phyloP scores from a whole-genome alignment of 2,329 filamentous ascomycete species.

The Pestalotiopsis sp. region DNA sequence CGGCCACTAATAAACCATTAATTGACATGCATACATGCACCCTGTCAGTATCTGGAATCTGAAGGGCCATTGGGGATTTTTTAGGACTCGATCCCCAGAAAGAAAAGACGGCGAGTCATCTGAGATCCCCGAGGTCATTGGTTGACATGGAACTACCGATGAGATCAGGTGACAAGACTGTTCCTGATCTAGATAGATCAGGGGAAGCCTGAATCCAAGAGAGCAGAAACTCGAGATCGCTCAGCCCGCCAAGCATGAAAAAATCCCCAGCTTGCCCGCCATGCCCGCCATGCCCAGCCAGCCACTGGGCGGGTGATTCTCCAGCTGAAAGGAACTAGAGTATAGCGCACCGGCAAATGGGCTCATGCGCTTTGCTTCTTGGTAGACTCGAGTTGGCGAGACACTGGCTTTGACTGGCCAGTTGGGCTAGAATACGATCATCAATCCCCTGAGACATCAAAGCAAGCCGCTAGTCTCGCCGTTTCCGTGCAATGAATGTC shows the following conservation, averaged over 20 bases:
- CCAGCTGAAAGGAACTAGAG: not conserved
- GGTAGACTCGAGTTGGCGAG: not conserved
- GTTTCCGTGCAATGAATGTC: not conserved
- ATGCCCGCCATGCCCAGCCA: not conserved
- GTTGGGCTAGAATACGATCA: not conserved
- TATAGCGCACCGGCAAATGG: not conserved
- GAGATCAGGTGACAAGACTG: not conserved
- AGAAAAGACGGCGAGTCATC: not conserved
- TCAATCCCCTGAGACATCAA: not conserved
- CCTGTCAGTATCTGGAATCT: no score
- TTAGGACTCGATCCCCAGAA: no score
- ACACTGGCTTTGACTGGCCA: not conserved
- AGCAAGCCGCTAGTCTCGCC: not conserved
- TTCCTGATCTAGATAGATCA: not conserved
- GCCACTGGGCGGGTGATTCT: not conserved
- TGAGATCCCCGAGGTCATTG: not conserved
- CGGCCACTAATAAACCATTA: not conserved
- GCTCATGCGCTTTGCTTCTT: not conserved
- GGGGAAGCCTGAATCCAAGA: not conserved
- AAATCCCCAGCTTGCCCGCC: no score
- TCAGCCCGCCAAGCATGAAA: not conserved
- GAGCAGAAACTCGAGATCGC: not conserved
- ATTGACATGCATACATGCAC: not conserved
- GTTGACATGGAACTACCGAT: not conserved
- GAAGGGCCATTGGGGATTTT: no score